Evolutionary conservation across 768 basidiomycete genomes (phyloP), one percentile per base, ranked within the genome.

Genomic region (Plicaturopsis crispa): DNA sequence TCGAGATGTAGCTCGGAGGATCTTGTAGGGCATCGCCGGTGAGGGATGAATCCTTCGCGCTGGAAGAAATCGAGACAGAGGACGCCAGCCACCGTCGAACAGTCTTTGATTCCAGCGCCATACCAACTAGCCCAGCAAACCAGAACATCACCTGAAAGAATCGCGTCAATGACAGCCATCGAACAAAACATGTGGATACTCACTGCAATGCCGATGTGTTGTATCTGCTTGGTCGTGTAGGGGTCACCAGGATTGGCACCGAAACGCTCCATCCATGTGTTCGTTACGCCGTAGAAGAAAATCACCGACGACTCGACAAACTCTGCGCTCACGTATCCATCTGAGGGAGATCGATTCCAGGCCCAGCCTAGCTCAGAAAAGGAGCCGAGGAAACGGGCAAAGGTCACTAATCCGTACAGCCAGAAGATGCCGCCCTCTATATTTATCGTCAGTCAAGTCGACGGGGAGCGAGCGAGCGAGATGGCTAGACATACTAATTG

Each of bases 241-340:
- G 92, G 86, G 52, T 83, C 81, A 11, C 86, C 88, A 0, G 84
- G 62, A 12, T 72, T 61, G 1, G 81, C 86, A 3, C 92, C 93
- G 47, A 94, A 87, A 30, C 94, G 75, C 61, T 98, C 94, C 87
- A 97, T 90, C 89, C 90, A 98, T 12, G 85, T 90, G 55, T 98
- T 94, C 31, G 89, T 84, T 23, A 75, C 67, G 6, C 93, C 93
- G 54, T 97, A 98, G 0, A 79, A 23, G 61, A 93, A 93, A 50
- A 97, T 92, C 36, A 89, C 71, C 7, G 67, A 52, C 0, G 81
- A 87, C 59, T 91, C 88, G 41, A 80, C 68, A 38, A 87, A 82
- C 56, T 90, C 87, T 4, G 80, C 85, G 5, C 80, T 76, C 6
- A 72, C 67, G 32, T 62, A 62, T 17, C 62, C 60, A 16, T 65